Evolutionary conservation across 1,284 basidiomycete genomes (phyloP), one percentile per base, ranked within the genome.

Genomic region (Trichosporon coremiiforme): DNA sequence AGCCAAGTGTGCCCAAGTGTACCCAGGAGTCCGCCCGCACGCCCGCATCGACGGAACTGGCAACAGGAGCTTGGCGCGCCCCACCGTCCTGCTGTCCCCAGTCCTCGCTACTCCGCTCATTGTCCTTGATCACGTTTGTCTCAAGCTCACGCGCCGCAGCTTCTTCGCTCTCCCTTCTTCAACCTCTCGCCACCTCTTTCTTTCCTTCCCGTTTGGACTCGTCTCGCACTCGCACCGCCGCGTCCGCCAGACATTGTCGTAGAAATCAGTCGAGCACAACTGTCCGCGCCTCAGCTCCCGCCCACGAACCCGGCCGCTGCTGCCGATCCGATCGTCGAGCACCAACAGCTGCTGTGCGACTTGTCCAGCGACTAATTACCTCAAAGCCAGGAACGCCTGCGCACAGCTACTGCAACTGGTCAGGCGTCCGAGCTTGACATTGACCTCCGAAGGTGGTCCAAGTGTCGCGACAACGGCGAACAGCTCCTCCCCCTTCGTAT

Each of bases 91-190:
- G 29, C 29, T 62, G 20, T n/a, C 55, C 55, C 13, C 29, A 29
- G n/a, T 17, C 57, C 57, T 17, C 29, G 57, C 55, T 31, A 10
- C 50, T 53, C 50, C 50, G 50, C 50, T 60, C 57, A 62, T 62
- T 62, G 57, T 62, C 57, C 4, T 62, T n/a, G 33, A 35, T 35
- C 29, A n/a, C 31, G 25, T 33, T 33, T 62, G 57, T 62, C 57
- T 62, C 29, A 33, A 31, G 57, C 57, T 62, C 31, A 62, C 57
- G 2, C 31, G 13, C 17, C 6, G 15, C 57, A 62, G 57, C 57
- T 62, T 62, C 57, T 62, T 62, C 57, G 57, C 57, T 60, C 55
- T 31, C 25, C 17, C 55, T 60, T 2, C 29, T n/a, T 31, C 55
- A 31, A n/a, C 13, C 55, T 7, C 55, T 29, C 29, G 57, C 57